Percentiles rank a stretch among this genome's conserved stretches.
phyloP scores from a whole-genome alignment of 768 basidiomycete genomes.

The Plicaturopsis crispa region DNA sequence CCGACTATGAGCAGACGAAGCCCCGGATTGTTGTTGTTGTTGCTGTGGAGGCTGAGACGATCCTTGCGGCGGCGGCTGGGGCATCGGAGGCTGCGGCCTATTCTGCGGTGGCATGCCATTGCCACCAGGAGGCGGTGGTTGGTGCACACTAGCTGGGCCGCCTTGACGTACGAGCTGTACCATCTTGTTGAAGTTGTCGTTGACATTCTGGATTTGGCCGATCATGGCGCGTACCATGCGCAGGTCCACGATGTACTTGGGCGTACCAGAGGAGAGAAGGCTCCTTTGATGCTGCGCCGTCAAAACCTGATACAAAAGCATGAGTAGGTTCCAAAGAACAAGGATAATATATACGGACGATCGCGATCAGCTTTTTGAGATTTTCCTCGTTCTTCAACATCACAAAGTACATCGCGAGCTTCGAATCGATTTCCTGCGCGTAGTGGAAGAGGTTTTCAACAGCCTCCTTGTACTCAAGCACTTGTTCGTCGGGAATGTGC shows the following conservation, averaged over 20 bases:
- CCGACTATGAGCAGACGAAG: constrained; percentile 12
- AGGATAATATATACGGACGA: constrained; percentile 34
- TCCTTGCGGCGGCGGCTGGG: constrained; percentile 12
- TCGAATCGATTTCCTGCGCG: constrained; percentile 40
- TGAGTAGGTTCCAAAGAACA: constrained; percentile 4
- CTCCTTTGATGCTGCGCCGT: constrained; percentile 29
- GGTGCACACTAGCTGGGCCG: constrained; percentile 1
- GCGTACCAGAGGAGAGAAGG: constrained; percentile 13
- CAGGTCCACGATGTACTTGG: constrained; percentile 26
- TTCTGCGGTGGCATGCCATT: constrained; percentile 5
- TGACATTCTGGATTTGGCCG: constrained; percentile 31
- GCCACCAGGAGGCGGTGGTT: constrained; percentile 2
- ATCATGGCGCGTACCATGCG: constrained; percentile 37
- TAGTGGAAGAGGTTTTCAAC: constrained; percentile 43
- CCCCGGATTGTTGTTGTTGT: constrained; percentile 1
- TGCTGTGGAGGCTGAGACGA: constrained; percentile 10
- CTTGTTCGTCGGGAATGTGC: constrained; percentile 45
- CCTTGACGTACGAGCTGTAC: constrained; percentile 6
- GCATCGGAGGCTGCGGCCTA: constrained; percentile 11
- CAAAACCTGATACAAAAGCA: constrained; percentile 13
- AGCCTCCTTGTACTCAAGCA: constrained; percentile 40
- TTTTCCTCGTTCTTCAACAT: constrained; percentile 39
- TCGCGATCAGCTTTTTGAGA: constrained; percentile 42
- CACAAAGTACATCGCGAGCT: constrained; percentile 37
- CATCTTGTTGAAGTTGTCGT: constrained; percentile 28